Evolutionary conservation across 2,329 filamentous ascomycete genomes (phyloP), one percentile per base, ranked within the genome.

Genomic region (Mariannaea sp.): DNA sequence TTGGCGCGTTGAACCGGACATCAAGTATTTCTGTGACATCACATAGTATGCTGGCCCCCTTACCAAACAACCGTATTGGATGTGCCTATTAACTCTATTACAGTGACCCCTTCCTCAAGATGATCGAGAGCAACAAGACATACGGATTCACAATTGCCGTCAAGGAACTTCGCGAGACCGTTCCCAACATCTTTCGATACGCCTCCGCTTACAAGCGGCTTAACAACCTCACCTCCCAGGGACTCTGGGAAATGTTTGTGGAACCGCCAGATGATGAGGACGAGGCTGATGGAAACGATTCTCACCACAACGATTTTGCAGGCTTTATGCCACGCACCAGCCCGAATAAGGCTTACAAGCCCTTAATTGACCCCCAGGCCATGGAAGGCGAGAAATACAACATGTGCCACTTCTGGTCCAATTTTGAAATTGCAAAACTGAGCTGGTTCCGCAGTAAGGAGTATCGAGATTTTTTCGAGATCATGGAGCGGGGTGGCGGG

Each of bases 321-420:
- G 88, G 96, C 63, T 90, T 96, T 68, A 88, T 95, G 36, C 75
- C 94, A 17, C 85, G 87, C 63, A 86, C 84, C 43, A 89, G 96
- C 56, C 86, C 90, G 19, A 85, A 84, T 30, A 81, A 81, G 49
- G 85, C 86, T 58, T 82, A 82, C 27, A 75, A 91, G n/a, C 86
- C 88, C 24, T 86, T 94, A 35, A 89, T 97, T 51, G 91, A 97
- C 68, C 86, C 88, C 0, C 92, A 97, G 68, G 84, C 87, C 35
- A 99, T 99, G 94, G 93, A 97, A 70, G 91, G 92, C 59, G 94
- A 99, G 73, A 90, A 87, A 66, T 99, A 99, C 80, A 99, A 99
- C 77, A 99, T 99, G 94, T 99, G 94, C 72, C 94, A 99, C 78
- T 99, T 97, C 79, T 99, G 94, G 94, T 96, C 92, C 73, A 99